phyloP scores from a whole-genome alignment of 176 grass and related monocot genomes.

The Carex littledalei region DNA sequence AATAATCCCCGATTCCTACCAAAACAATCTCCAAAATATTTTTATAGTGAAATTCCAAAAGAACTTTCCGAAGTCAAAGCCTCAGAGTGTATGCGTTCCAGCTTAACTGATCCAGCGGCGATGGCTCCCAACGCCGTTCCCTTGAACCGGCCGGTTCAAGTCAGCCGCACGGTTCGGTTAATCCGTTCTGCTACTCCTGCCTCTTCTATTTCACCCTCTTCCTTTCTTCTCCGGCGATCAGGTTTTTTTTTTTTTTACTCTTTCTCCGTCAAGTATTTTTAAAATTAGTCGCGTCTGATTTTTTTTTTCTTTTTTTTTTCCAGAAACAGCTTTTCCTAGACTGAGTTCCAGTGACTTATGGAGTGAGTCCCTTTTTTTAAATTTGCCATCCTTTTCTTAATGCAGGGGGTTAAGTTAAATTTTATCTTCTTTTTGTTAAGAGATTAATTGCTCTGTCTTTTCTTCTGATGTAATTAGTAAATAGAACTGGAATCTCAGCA shows the following conservation, averaged over 20 bases:
- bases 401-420: not conserved
- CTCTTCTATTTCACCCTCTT: not conserved
- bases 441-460: not conserved
- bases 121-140: slow-evolving; percentile 21
- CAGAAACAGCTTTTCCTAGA: slow-evolving; percentile 7
- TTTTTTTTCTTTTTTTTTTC: not conserved
- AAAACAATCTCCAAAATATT: too few relatives aligned
- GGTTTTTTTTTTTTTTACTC: not conserved
- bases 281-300: not conserved
- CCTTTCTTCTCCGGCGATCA: slow-evolving; percentile 2
- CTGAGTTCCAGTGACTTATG: not conserved
- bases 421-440: not conserved
- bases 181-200: not conserved
- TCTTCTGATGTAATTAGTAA: slow-evolving; percentile 32
- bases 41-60: not conserved
- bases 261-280: not conserved
- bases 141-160: slow-evolving; percentile 23
- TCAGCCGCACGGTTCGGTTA: not conserved
- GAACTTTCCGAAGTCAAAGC: not conserved
- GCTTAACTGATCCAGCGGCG: not conserved
- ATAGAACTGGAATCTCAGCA: not conserved
- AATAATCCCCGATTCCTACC: too few relatives aligned
- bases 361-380: not conserved
- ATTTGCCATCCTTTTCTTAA: not conserved
- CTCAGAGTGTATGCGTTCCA: not conserved